phyloP scores from a whole-genome alignment of 108 stramenopile species.

The Hondaea fermentalgiana region DNA sequence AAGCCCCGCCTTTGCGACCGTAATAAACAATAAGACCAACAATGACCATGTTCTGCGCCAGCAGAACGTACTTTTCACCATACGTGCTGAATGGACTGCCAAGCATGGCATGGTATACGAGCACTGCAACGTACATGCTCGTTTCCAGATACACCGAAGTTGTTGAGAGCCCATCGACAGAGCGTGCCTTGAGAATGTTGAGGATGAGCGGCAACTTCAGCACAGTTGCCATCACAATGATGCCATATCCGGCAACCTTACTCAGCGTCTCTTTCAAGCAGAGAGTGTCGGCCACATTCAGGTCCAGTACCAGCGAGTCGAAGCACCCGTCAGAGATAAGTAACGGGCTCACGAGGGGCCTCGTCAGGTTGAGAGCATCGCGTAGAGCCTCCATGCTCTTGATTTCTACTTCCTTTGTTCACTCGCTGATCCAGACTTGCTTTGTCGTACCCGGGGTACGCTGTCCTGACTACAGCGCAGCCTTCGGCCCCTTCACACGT shows the following conservation, averaged over 20 bases:
- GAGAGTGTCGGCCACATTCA: not conserved
- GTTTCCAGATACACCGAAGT: constrained; percentile 5
- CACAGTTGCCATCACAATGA: not conserved
- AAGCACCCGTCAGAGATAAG: not conserved
- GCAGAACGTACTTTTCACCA: not conserved
- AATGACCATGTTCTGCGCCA: not conserved
- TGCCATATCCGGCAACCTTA: not conserved
- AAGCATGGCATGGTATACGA: not conserved
- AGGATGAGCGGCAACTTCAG: not conserved
- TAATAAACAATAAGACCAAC: not conserved
- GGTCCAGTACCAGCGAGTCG: not conserved
- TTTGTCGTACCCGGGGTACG: not conserved
- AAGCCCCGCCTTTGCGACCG: not conserved
- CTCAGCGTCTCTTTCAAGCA: not conserved
- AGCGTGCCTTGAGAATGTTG: not conserved
- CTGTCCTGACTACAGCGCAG: no score
- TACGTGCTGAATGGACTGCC: constrained; percentile 9
- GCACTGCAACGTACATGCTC: not conserved
- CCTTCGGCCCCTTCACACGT: no score
- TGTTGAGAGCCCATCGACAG: not conserved
- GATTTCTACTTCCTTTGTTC: not conserved
- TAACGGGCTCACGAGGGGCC: not conserved
- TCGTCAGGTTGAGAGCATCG: not conserved
- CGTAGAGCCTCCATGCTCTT: not conserved
- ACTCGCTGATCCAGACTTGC: not conserved